Conservation (phyloP, 495 filamentous ascomycete genomes). For the Aspergillus kassunensis region DNA sequence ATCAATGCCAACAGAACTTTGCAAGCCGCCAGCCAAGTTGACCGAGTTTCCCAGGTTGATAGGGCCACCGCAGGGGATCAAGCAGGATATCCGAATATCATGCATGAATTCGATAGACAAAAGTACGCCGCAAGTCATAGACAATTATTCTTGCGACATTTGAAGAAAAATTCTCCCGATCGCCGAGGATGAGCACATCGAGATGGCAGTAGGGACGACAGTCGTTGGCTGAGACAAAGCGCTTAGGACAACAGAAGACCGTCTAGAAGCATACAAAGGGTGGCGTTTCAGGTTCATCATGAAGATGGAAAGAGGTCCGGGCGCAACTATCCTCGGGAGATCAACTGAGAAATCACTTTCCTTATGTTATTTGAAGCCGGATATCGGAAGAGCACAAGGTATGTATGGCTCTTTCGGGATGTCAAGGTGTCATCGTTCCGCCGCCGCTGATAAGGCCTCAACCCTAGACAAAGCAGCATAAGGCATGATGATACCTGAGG, state of each 20-base stretch:
- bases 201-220: not conserved
- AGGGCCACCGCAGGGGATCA: too few relatives aligned
- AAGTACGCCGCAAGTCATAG: slow-evolving; percentile 4
- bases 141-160: not conserved
- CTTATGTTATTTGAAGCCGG: not conserved
- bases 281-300: slow-evolving; percentile 10
- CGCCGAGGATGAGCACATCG: not conserved
- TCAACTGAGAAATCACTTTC: slow-evolving; percentile 2
- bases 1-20: not conserved
- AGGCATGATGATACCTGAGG: too few relatives aligned
- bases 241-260: slow-evolving; percentile 6
- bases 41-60: not conserved
- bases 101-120: not conserved
- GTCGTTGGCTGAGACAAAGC: slow-evolving; percentile 5
- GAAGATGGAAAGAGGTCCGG: slow-evolving; percentile 11
- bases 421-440: not conserved
- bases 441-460: slow-evolving; percentile 8
- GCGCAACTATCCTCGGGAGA: slow-evolving; percentile 11
- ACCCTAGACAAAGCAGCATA: not conserved
- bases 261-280: slow-evolving; percentile 1
- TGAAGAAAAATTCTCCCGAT: not conserved
- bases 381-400: not conserved
- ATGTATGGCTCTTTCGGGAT: not conserved
- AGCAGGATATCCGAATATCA: too few relatives aligned
- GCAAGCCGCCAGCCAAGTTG: not conserved